These are phyloP conservation scores for Phlebiopsis flavidoalba DNA, from an alignment of 768 basidiomycete genomes.

Conservation along the genomic window DNA sequence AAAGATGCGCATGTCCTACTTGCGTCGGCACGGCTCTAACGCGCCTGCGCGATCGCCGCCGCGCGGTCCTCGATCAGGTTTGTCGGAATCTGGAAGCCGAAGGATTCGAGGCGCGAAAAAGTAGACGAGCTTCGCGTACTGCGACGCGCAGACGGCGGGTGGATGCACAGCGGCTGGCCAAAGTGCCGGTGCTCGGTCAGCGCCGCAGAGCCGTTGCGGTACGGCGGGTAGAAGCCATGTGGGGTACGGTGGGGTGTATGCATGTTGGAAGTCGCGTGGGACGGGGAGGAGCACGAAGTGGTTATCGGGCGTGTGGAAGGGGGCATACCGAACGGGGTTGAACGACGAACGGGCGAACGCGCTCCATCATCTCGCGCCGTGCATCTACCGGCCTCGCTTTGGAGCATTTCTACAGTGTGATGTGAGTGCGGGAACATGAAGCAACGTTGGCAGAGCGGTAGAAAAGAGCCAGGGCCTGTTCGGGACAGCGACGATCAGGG, in stretches of 20 bases:
- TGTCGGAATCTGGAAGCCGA: conserved; percentile 20
- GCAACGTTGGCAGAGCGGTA: not conserved
- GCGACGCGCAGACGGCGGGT: conserved; percentile 44
- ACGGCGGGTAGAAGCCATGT: conserved; percentile 47
- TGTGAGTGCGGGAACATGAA: not conserved
- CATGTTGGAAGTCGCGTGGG: conserved; percentile 22
- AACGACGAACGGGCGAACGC: conserved; percentile 43
- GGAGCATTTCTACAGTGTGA: conserved; percentile 11
- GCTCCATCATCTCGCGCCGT: conserved; percentile 25
- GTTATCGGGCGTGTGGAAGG: conserved; percentile 55
- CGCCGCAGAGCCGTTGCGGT: conserved; percentile 26
- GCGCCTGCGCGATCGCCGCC: conserved; percentile 25
- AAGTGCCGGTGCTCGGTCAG: conserved; percentile 17
- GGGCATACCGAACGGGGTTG: conserved; percentile 41
- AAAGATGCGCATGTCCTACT: conserved; percentile 55
- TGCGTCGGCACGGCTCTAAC: conserved; percentile 36
- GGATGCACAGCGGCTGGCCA: conserved; percentile 18
- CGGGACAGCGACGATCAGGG: not conserved
- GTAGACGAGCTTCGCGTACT: conserved; percentile 60
- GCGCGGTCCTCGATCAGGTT: conserved; percentile 20
- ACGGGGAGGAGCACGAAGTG: conserved; percentile 52
- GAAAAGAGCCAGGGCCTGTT: not conserved
- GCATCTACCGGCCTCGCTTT: conserved; percentile 14
- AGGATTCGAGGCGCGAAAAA: conserved; percentile 50
- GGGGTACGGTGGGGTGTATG: conserved; percentile 26